Evolutionary conservation across 2,329 filamentous ascomycete genomes (phyloP).

Genomic region (Paecilomyces sp.): DNA sequence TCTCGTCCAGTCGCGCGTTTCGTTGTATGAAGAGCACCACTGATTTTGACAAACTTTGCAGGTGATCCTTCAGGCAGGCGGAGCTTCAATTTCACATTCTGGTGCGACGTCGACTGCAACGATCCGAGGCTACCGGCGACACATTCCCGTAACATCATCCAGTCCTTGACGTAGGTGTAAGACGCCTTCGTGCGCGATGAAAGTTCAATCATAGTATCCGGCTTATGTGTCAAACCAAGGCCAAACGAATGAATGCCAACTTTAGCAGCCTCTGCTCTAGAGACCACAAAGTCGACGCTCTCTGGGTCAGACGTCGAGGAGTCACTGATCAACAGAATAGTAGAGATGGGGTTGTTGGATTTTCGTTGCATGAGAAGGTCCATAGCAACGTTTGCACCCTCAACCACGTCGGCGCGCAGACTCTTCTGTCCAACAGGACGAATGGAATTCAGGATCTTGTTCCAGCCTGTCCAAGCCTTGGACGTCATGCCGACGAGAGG

Average conservation of each 20-base stretch:
- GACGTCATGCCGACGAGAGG: constrained; percentile 97
- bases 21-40: constrained; percentile 88
- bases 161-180: constrained; percentile 98
- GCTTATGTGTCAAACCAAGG: constrained; percentile 92
- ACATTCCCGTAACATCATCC: constrained; percentile 99
- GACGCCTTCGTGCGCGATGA: constrained; percentile 93
- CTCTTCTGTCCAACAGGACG: constrained; percentile 95
- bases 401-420: constrained; percentile 89
- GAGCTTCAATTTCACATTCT: constrained; percentile 94
- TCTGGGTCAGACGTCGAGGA: constrained; percentile 90
- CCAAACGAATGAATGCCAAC: constrained; percentile 96
- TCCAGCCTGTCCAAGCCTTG: constrained; percentile 89
- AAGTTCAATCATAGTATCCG: constrained; percentile 96
- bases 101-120: constrained; percentile 91
- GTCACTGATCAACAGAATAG: constrained; percentile 94
- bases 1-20: constrained; percentile 93
- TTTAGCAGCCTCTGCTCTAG: constrained; percentile 92
- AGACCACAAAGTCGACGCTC: constrained; percentile 96
- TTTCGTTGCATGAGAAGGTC: constrained; percentile 97
- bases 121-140: constrained; percentile 87
- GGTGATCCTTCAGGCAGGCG: constrained; percentile 92
- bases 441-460: constrained; percentile 76
- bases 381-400: constrained; percentile 97
- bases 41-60: constrained; percentile 98
- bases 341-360: constrained; percentile 88